Conservation (phyloP, 495 filamentous ascomycete genomes). For the Podospora comata region DNA sequence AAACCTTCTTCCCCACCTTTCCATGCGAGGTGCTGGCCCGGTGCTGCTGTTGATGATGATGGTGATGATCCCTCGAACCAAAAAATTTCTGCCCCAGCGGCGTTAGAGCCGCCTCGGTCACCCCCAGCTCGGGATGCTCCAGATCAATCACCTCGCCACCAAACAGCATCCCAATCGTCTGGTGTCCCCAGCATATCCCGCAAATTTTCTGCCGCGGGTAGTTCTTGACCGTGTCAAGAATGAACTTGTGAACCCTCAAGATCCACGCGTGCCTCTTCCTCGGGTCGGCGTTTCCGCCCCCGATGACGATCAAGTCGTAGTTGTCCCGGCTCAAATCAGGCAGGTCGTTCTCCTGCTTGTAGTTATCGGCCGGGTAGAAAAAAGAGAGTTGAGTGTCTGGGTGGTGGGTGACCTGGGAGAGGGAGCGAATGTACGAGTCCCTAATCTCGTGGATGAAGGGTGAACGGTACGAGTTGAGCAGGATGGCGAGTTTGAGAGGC, state of each 20-base stretch:
- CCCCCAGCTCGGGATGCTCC: conserved; percentile 42
- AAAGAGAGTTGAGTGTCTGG: conserved; percentile 33
- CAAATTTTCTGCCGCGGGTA: conserved; percentile 43
- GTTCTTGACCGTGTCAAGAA: conserved; percentile 36
- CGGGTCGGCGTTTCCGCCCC: conserved; percentile 48
- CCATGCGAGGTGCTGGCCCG: not conserved
- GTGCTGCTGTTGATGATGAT: not conserved
- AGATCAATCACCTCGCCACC: conserved; percentile 43
- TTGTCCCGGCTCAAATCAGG: conserved; percentile 36
- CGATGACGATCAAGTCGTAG: conserved; percentile 49
- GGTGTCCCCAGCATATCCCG: conserved; percentile 51
- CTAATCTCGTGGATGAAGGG: conserved; percentile 37
- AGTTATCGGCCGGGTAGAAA: conserved; percentile 43
- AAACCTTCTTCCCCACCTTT: not conserved
- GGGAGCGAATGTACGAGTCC: conserved; percentile 41
- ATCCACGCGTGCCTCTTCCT: conserved; percentile 44
- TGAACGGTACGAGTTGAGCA: conserved; percentile 46
- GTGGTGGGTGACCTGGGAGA: conserved; percentile 28
- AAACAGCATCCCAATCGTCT: conserved; percentile 43
- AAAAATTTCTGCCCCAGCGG: conserved; percentile 39
- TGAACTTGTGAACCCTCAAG: conserved; percentile 41
- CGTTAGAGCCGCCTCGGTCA: conserved; percentile 39
- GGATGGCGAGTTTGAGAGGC: conserved; percentile 38
- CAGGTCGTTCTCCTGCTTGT: conserved; percentile 17
- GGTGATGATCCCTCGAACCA: conserved; percentile 1